phyloP scores from a whole-genome alignment of 805 yeast species.

The Cyberlindnera petersonii region DNA sequence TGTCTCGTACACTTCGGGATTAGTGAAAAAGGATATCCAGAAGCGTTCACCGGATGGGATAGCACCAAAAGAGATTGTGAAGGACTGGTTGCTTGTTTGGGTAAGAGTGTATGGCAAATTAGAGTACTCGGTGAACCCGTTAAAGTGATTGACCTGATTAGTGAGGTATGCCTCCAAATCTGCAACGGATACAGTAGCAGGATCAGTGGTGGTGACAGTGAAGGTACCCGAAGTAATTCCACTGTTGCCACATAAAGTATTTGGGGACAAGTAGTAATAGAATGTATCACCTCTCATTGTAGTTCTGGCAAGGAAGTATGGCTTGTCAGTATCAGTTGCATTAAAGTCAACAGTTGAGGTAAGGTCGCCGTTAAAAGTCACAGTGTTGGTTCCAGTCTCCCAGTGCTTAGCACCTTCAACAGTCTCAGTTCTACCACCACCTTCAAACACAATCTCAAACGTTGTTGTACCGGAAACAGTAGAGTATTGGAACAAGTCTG shows the following conservation, averaged over 20 bases:
- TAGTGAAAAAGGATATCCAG: slow-evolving; percentile 8
- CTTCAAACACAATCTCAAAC: slow-evolving; percentile 12
- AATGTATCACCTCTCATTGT: slow-evolving; percentile 17
- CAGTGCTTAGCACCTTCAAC: slow-evolving; percentile 10
- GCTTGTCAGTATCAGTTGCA: background rate
- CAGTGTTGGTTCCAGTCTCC: slow-evolving; percentile 14
- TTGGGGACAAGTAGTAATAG: slow-evolving; percentile 11
- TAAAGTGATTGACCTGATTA: slow-evolving; percentile 4
- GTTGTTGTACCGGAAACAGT: slow-evolving; percentile 8
- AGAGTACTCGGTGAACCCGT: background rate
- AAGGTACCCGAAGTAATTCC: slow-evolving; percentile 9
- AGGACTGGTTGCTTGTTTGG: background rate
- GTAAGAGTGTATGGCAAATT: background rate
- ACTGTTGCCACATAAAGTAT: slow-evolving; percentile 3
- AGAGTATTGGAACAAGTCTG: slow-evolving; percentile 5
- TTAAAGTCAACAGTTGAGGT: slow-evolving; percentile 2
- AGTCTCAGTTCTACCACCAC: slow-evolving; percentile 13
- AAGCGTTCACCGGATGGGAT: slow-evolving; percentile 13
- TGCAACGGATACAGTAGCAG: background rate
- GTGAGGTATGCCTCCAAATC: slow-evolving; percentile 4
- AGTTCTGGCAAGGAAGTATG: slow-evolving; percentile 5
- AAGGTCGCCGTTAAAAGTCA: slow-evolving; percentile 15
- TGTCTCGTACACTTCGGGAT: background rate
- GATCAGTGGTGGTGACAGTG: background rate
- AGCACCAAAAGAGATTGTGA: slow-evolving; percentile 7